Percentiles rank a stretch among this genome's conserved stretches.
These are phyloP conservation scores for Ophiostoma sp. DNA, from an alignment of 2,329 filamentous ascomycete genomes.

Conservation along the genomic window DNA sequence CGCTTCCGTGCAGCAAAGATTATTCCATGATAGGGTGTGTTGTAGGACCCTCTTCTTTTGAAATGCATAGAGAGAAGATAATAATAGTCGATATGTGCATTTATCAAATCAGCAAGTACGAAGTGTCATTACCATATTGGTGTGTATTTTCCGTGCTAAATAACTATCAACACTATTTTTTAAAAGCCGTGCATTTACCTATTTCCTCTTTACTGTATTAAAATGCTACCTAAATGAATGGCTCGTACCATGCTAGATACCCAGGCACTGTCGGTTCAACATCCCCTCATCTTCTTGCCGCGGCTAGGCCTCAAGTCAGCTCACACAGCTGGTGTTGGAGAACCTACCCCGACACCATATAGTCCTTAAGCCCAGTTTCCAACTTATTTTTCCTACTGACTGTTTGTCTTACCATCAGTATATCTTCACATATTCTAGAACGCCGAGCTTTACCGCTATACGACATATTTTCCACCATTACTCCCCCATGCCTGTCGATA, in stretches of 20 bases:
- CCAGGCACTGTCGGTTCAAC: neutral
- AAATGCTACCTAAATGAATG: too few species aligned
- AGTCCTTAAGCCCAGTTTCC: neutral
- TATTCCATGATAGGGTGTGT: neutral
- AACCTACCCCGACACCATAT: neutral
- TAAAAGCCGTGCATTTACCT: neutral
- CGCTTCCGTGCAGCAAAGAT: neutral
- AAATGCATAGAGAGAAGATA: neutral
- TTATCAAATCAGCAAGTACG: too few species aligned
- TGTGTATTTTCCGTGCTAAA: too few species aligned
- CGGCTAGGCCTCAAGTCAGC: neutral
- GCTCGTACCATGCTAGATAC: neutral
- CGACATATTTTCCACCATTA: neutral
- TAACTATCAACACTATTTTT: neutral
- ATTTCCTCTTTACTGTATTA: neutral
- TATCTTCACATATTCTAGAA: too few species aligned
- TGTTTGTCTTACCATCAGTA: neutral
- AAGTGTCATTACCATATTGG: too few species aligned
- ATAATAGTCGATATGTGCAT: too few species aligned
- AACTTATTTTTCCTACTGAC: neutral
- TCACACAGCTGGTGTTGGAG: neutral
- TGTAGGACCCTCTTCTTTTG: too few species aligned
- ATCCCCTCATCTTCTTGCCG: conserved; percentile 3
- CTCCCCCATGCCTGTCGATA: conserved; percentile 7
- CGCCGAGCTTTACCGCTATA: too few species aligned